Evolutionary conservation across 495 filamentous ascomycete species (phyloP).

Genomic region (Staphylotrichum tortipilum): DNA sequence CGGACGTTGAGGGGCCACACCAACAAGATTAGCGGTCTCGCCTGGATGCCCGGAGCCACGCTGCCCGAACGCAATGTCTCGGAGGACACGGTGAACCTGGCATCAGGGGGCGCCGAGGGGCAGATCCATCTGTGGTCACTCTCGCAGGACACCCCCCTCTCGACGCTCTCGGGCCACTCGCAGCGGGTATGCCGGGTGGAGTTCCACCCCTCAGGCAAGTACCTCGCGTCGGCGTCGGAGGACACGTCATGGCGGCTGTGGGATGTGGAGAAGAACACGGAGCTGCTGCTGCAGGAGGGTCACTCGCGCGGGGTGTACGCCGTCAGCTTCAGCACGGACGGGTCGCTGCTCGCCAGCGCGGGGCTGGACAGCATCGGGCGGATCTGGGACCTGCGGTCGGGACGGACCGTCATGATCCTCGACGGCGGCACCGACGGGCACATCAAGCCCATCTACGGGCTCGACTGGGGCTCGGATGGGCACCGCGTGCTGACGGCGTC

Average conservation of each 20-base stretch:
- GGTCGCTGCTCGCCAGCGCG: slow-evolving; percentile 79
- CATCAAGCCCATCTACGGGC: slow-evolving; percentile 81
- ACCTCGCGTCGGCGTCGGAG: slow-evolving; percentile 86
- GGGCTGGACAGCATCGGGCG: slow-evolving; percentile 90
- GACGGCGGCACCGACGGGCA: slow-evolving; percentile 77
- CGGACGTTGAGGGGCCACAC: slow-evolving; percentile 69
- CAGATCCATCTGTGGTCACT: slow-evolving; percentile 87
- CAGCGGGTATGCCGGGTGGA: slow-evolving; percentile 85
- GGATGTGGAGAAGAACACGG: slow-evolving; percentile 78
- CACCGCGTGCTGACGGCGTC: slow-evolving; percentile 81
- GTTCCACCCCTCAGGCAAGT: slow-evolving; percentile 86
- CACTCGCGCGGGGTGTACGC: slow-evolving; percentile 88
- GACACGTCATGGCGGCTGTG: slow-evolving; percentile 97
- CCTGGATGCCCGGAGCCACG: slow-evolving; percentile 84
- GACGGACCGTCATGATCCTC: slow-evolving; percentile 90
- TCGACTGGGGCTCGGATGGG: slow-evolving; percentile 89
- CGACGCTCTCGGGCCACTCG: slow-evolving; percentile 76
- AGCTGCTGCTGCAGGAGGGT: slow-evolving; percentile 86
- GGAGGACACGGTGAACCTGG: slow-evolving; percentile 67
- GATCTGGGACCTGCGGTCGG: slow-evolving; percentile 94
- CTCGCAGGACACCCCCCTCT: slow-evolving; percentile 68
- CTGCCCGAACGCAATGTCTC: slow-evolving; percentile 60
- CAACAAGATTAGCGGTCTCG: slow-evolving; percentile 78
- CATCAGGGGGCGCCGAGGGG: slow-evolving; percentile 85
- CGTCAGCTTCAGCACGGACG: slow-evolving; percentile 80